phyloP scores from a whole-genome alignment of 371 early-diverging fungal genomes.

The Saksenaea vasiformis region DNA sequence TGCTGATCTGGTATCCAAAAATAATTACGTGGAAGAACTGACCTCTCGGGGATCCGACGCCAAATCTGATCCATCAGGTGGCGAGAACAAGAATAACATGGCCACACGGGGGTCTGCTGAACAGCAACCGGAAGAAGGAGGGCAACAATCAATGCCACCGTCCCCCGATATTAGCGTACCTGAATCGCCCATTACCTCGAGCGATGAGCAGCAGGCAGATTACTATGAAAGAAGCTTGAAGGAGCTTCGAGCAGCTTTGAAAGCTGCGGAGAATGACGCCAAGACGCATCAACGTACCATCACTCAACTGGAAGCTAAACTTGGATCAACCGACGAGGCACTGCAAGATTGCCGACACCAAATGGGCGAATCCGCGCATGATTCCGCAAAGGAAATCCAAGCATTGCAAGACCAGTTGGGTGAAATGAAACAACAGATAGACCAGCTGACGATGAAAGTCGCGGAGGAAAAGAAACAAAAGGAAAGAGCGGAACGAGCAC shows the following conservation, averaged over 20 bases:
- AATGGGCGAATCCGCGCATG: background rate
- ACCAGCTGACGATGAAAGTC: slow-evolving; percentile 14
- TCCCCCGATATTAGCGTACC: background rate
- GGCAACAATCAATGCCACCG: background rate
- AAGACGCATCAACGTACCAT: slow-evolving; percentile 20
- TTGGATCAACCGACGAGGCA: slow-evolving; percentile 19
- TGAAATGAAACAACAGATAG: slow-evolving; percentile 13
- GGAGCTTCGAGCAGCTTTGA: slow-evolving; percentile 12
- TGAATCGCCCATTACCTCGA: background rate
- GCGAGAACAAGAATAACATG: background rate
- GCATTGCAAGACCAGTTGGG: slow-evolving; percentile 8
- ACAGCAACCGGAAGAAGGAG: background rate
- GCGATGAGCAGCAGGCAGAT: background rate
- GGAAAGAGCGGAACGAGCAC: slow-evolving; percentile 29
- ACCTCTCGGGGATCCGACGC: background rate
- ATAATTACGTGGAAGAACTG: background rate
- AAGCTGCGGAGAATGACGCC: slow-evolving; percentile 15
- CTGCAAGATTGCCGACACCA: slow-evolving; percentile 8
- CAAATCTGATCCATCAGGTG: background rate
- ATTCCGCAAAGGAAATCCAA: slow-evolving; percentile 5
- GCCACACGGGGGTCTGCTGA: background rate
- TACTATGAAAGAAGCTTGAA: slow-evolving; percentile 15
- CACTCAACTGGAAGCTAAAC: slow-evolving; percentile 16
- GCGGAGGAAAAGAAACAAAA: slow-evolving; percentile 21
- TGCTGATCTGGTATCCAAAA: background rate